phyloP scores from a whole-genome alignment of 2,329 filamentous ascomycete species.

The Alternaria angustiovoidea region DNA sequence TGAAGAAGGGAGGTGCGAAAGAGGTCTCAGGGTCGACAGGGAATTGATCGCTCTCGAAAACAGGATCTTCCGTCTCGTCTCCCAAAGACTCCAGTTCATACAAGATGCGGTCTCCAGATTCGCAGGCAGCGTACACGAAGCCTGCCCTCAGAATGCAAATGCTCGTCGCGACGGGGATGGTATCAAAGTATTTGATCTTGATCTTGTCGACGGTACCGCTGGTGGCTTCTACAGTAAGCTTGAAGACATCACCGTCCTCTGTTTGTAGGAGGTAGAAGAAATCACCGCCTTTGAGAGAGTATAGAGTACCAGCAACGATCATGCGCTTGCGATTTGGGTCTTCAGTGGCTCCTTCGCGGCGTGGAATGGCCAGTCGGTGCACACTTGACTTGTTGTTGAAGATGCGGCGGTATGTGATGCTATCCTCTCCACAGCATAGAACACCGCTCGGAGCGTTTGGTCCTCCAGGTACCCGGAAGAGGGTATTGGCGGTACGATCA shows the following conservation, averaged over 20 bases:
- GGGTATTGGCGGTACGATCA: conserved; percentile 83
- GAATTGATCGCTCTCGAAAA: conserved; percentile 85
- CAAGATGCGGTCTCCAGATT: conserved; percentile 91
- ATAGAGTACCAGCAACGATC: conserved; percentile 93
- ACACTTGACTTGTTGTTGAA: conserved; percentile 75
- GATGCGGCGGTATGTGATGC: conserved; percentile 95
- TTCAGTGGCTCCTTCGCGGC: conserved; percentile 85
- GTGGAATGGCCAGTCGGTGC: conserved; percentile 87
- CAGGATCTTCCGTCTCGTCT: conserved; percentile 89
- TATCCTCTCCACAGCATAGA: conserved; percentile 92
- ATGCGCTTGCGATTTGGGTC: conserved; percentile 88
- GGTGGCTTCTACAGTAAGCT: conserved; percentile 92
- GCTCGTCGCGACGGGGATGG: conserved; percentile 84
- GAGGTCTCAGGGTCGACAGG: conserved; percentile 75
- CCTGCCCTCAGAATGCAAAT: conserved; percentile 95
- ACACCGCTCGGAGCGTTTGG: conserved; percentile 94
- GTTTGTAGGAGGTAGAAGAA: conserved; percentile 98
- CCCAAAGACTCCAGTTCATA: conserved; percentile 98
- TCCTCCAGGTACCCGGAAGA: conserved; percentile 96
- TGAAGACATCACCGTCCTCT: conserved; percentile 98
- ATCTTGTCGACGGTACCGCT: conserved; percentile 69
- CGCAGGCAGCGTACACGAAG: conserved; percentile 90
- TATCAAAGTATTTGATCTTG: conserved; percentile 98
- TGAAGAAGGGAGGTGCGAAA: conserved; percentile 84
- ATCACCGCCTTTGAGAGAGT: conserved; percentile 86